These are phyloP conservation scores for Cercospora nicotianae DNA, from an alignment of 2,329 filamentous ascomycete genomes.

Conservation along the genomic window DNA sequence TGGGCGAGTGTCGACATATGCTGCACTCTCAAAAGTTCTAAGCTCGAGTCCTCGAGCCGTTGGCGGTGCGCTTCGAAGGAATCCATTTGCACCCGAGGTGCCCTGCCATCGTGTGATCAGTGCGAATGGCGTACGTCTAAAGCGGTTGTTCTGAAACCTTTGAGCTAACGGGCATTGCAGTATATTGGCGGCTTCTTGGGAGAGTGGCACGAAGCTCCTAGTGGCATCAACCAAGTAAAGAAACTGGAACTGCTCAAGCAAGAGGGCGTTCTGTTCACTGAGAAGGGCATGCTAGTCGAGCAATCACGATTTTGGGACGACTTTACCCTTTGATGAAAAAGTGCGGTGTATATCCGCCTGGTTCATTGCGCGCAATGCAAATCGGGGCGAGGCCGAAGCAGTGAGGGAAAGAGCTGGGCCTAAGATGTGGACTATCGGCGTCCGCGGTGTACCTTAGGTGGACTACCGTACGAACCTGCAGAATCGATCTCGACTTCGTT, in stretches of 20 bases:
- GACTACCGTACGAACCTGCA: no score
- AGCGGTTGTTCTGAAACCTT: background rate
- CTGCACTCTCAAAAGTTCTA: constrained; percentile 66
- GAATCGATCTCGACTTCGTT: no score
- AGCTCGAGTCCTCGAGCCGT: constrained; percentile 72
- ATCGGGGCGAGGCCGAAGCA: no score
- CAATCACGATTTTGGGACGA: constrained; percentile 46
- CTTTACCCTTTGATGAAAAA: constrained; percentile 33
- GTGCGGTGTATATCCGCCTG: no score
- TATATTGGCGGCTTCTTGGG: constrained; percentile 69
- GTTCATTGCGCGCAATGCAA: no score
- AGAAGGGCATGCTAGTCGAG: constrained; percentile 59
- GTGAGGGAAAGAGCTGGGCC: no score
- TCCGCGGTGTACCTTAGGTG: no score
- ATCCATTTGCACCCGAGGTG: constrained; percentile 79
- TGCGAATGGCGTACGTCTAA: constrained; percentile 60
- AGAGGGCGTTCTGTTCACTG: constrained; percentile 67
- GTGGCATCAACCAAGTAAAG: constrained; percentile 63
- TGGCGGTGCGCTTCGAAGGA: constrained; percentile 71
- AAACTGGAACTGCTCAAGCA: constrained; percentile 61
- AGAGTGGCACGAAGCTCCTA: constrained; percentile 61
- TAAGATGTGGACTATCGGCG: no score
- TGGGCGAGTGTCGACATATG: constrained; percentile 73
- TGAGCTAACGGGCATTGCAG: constrained; percentile 16
- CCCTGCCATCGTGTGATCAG: constrained; percentile 79